phyloP scores from a whole-genome alignment of 1,284 basidiomycete genomes.

The Sporisorium scitamineum region DNA sequence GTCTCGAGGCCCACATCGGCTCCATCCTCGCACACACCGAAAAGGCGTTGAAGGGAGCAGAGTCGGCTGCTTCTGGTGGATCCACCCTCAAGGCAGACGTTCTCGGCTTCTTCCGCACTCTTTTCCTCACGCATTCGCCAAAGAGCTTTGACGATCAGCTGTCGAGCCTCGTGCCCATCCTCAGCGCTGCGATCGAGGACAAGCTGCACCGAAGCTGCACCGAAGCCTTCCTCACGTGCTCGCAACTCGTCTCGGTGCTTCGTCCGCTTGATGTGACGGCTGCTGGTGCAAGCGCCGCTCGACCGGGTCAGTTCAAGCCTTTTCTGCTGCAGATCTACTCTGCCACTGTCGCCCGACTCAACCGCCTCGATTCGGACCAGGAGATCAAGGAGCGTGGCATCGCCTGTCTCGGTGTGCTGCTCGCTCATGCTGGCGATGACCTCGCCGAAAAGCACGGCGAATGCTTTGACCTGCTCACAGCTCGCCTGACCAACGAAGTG shows the following conservation, averaged over 20 bases:
- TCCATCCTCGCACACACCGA: constrained; percentile 71
- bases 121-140: constrained; percentile 84
- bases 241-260: constrained; percentile 71
- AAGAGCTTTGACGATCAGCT: constrained; percentile 77
- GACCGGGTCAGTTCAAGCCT: constrained; percentile 39
- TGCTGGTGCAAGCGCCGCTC: background rate
- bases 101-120: constrained; percentile 84
- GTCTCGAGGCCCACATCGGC: constrained; percentile 79
- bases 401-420: constrained; percentile 83
- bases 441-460: constrained; percentile 69
- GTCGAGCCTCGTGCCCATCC: constrained; percentile 77
- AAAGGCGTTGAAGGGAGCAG: constrained; percentile 67
- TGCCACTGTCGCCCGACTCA: constrained; percentile 79
- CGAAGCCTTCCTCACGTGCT: constrained; percentile 75
- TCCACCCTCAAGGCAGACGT: constrained; percentile 73
- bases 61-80: constrained; percentile 63
- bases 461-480: constrained; percentile 78
- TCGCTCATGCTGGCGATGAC: constrained; percentile 84
- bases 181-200: constrained; percentile 78
- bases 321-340: constrained; percentile 74
- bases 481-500: constrained; percentile 77
- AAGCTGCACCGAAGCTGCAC: constrained; percentile 70
- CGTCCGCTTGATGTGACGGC: constrained; percentile 59
- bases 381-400: constrained; percentile 88
- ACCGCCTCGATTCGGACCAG: constrained; percentile 85